Evolutionary conservation across 176 grass and related monocot species (phyloP).

Genomic region (Avena sativa): DNA sequence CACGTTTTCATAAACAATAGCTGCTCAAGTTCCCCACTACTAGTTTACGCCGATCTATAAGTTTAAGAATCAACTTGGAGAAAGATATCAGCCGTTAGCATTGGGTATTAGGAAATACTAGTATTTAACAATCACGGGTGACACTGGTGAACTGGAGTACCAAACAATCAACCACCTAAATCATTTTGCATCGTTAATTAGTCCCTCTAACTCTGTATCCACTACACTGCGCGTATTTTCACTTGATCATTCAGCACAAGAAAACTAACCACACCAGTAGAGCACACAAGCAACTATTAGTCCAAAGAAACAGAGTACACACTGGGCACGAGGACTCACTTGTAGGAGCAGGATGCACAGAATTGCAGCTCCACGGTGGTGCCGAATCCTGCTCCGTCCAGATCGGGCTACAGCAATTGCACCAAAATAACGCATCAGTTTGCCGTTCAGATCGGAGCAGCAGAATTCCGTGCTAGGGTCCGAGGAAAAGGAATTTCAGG

Average conservation of each 20-base stretch:
- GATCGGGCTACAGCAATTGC: constrained; percentile 43
- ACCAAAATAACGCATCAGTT: constrained; percentile 27
- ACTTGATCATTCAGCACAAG: background rate
- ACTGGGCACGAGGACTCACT: constrained; percentile 41
- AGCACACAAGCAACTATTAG: background rate
- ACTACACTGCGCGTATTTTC: background rate
- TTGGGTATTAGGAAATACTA: background rate
- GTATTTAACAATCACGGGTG: background rate
- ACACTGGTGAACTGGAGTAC: background rate
- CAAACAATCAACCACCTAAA: background rate
- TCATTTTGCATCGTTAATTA: background rate
- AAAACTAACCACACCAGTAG: constrained; percentile 2
- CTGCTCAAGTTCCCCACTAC: background rate
- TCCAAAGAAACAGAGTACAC: background rate
- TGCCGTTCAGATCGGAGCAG: constrained; percentile 29
- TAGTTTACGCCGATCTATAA: background rate
- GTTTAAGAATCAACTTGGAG: background rate
- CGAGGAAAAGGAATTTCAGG: background rate
- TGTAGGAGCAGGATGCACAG: constrained; percentile 93
- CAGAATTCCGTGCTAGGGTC: background rate
- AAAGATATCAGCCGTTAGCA: background rate
- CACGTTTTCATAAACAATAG: background rate
- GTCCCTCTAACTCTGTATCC: background rate
- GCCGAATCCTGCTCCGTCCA: constrained; percentile 68
- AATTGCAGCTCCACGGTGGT: constrained; percentile 82